Conservation (phyloP, 495 filamentous ascomycete species). For the Cairneyella variabilis region DNA sequence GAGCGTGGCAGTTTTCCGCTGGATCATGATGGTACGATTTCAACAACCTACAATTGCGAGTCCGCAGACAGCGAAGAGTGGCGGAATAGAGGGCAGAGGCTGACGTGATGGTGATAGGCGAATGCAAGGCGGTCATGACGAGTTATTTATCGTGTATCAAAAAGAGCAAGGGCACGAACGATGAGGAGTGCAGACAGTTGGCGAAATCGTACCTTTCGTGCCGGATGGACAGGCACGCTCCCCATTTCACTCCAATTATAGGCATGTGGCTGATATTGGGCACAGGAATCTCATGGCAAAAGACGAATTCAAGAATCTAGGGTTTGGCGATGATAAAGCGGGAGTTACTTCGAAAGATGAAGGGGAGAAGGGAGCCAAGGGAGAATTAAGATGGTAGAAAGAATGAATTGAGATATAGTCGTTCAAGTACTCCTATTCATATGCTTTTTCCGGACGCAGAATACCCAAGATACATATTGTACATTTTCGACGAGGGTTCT, state of each 20-base stretch:
- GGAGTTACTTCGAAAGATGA: neutral
- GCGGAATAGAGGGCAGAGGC: neutral
- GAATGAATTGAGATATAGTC: neutral
- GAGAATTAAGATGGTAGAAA: slow-evolving; percentile 41
- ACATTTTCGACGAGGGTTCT: no score
- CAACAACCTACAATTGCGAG: neutral
- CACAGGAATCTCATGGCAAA: slow-evolving; percentile 89
- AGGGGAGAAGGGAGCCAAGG: slow-evolving; percentile 43
- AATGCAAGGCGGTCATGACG: slow-evolving; percentile 86
- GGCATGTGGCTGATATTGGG: neutral
- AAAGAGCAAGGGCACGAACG: slow-evolving; percentile 74
- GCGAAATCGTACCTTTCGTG: slow-evolving; percentile 87
- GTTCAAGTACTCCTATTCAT: no score
- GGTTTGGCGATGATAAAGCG: slow-evolving; percentile 58
- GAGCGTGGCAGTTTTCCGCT: slow-evolving; percentile 96
- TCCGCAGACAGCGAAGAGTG: neutral
- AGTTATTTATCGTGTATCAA: slow-evolving; percentile 84
- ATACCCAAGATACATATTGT: no score
- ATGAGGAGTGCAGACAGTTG: slow-evolving; percentile 75
- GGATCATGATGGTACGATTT: slow-evolving; percentile 78
- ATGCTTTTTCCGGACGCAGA: no score
- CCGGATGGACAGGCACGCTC: slow-evolving; percentile 86
- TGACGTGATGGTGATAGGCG: slow-evolving; percentile 55
- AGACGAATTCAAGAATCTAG: slow-evolving; percentile 90
- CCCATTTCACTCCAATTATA: slow-evolving; percentile 1